phyloP scores from a whole-genome alignment of 495 filamentous ascomycete genomes.

The Penicillium parvum region DNA sequence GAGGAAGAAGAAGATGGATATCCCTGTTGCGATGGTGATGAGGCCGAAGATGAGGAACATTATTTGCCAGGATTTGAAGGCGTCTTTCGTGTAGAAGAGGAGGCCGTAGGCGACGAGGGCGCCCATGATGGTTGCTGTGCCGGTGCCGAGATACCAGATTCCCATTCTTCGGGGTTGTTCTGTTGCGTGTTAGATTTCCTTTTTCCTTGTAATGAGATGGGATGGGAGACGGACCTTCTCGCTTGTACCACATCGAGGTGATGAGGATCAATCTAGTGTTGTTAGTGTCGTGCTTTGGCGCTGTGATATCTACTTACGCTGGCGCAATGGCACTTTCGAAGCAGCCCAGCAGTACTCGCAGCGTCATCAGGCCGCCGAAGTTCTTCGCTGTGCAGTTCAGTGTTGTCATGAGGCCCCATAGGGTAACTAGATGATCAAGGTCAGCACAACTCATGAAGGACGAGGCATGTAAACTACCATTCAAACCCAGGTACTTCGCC shows the following conservation, averaged over 20 bases:
- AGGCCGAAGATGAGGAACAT: constrained; percentile 40
- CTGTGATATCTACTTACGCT: constrained; percentile 36
- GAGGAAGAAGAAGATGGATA: constrained; percentile 36
- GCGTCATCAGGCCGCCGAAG: constrained; percentile 41
- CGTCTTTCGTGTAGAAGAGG: constrained; percentile 19
- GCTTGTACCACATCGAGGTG: constrained; percentile 32
- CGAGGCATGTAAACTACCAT: constrained; percentile 22
- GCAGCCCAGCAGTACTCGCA: constrained; percentile 59
- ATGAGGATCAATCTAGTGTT: constrained; percentile 26
- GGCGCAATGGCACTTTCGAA: constrained; percentile 64
- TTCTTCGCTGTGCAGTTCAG: constrained; percentile 51
- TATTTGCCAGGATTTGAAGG: constrained; percentile 36
- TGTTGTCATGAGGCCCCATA: constrained; percentile 59
- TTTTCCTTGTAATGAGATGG: too few relatives aligned
- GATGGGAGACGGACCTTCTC: constrained; percentile 15
- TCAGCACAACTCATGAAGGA: background rate
- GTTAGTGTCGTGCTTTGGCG: background rate
- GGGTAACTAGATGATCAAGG: constrained; percentile 27
- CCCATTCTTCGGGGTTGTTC: constrained; percentile 59
- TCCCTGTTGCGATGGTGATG: constrained; percentile 31
- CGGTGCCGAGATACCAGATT: constrained; percentile 63
- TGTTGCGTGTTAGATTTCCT: too few relatives aligned
- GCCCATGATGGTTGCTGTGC: constrained; percentile 58
- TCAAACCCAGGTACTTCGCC: constrained; percentile 47
- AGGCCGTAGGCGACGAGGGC: constrained; percentile 50